Evolutionary conservation across 768 basidiomycete species (phyloP).

Genomic region (Trichaptum fuscoviolaceum): DNA sequence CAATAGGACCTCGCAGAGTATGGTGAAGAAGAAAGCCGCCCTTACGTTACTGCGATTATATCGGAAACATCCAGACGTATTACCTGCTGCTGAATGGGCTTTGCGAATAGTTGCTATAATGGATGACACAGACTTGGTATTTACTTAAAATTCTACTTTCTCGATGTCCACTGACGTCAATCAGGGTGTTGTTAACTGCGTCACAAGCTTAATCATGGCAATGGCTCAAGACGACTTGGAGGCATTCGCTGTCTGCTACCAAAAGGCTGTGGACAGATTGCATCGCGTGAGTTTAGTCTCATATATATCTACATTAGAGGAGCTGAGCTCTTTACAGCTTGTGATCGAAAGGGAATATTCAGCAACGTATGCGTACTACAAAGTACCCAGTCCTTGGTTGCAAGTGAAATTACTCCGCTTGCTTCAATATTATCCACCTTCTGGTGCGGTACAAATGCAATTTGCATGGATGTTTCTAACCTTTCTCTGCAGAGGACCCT

Average conservation of each 20-base stretch:
- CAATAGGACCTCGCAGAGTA: conserved; percentile 81
- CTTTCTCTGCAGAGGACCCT: conserved; percentile 62
- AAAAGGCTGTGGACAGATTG: conserved; percentile 88
- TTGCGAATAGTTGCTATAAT: conserved; percentile 91
- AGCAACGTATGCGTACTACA: conserved; percentile 92
- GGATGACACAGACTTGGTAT: conserved; percentile 86
- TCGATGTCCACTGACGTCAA: background rate
- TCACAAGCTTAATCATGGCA: conserved; percentile 89
- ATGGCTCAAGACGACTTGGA: conserved; percentile 92
- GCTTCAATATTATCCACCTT: conserved; percentile 92
- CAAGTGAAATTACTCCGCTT: conserved; percentile 93
- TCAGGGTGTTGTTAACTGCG: conserved; percentile 92
- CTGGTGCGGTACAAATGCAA: conserved; percentile 49
- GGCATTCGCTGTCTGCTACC: conserved; percentile 87
- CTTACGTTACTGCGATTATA: conserved; percentile 89
- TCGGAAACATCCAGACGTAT: conserved; percentile 91
- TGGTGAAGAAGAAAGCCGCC: conserved; percentile 99
- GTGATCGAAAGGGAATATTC: conserved; percentile 88
- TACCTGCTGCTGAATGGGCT: conserved; percentile 94
- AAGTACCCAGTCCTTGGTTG: conserved; percentile 95
- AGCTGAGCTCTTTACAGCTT: conserved; percentile 43
- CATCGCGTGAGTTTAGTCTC: conserved; percentile 54
- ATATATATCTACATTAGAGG: background rate
- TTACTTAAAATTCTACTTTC: conserved; percentile 10
- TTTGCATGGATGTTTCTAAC: conserved; percentile 8